Conservation (phyloP, 139 green algal genomes). For the Chlorella sp. region DNA sequence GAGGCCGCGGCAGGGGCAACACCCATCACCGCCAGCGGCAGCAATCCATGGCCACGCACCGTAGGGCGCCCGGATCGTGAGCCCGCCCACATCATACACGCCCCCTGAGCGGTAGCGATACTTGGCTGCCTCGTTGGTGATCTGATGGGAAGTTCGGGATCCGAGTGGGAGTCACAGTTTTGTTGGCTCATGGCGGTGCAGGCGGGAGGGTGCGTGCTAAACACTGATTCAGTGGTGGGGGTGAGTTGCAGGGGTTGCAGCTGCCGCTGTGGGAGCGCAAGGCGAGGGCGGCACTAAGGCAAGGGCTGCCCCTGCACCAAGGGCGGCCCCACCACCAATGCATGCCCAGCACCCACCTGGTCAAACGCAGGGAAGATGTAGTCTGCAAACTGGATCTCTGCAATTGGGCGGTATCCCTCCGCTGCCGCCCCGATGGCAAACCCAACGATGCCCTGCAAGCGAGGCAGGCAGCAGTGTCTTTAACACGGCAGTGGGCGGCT, state of each 20-base stretch:
- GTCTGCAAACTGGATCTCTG: conserved; percentile 63
- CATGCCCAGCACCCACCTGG: conserved; percentile 70
- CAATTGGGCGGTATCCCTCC: conserved; percentile 80
- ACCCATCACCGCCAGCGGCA: background rate
- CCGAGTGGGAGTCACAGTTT: too few relatives aligned
- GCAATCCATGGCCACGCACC: conserved; percentile 43
- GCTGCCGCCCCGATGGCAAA: conserved; percentile 90
- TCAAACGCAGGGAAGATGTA: conserved; percentile 97
- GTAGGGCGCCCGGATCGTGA: conserved; percentile 92
- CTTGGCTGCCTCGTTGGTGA: conserved; percentile 95
- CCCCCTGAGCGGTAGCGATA: conserved; percentile 91
- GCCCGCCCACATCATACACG: conserved; percentile 83
- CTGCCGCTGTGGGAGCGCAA: too few relatives aligned
- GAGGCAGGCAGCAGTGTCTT: too few relatives aligned
- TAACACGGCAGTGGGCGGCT: too few relatives aligned
- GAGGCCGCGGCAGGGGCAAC: too few relatives aligned
- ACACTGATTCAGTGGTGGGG: too few relatives aligned
- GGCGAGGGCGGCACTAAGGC: too few relatives aligned
- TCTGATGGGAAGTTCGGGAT: conserved; percentile 27
- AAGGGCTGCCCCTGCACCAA: too few relatives aligned
- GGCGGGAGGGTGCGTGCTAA: too few relatives aligned
- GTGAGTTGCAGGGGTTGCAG: too few relatives aligned
- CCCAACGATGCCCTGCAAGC: conserved; percentile 86
- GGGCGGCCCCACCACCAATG: too few relatives aligned
- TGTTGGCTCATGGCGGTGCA: too few relatives aligned